These are phyloP conservation scores for Scenedesmus sp. DNA, from an alignment of 163 green algal species.

Conservation along the genomic window DNA sequence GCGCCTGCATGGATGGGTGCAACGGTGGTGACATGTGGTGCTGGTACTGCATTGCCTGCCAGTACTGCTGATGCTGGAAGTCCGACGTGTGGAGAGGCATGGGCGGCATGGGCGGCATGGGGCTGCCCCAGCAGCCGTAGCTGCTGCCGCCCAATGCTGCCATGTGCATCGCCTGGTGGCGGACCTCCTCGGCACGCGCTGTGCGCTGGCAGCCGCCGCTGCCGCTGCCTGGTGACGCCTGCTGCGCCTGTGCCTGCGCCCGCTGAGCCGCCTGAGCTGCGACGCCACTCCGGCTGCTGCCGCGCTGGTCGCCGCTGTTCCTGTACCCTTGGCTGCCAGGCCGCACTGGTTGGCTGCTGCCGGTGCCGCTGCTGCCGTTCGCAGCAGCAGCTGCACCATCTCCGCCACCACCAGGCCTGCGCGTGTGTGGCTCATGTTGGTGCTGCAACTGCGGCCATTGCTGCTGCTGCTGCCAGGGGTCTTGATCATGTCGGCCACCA, in stretches of 20 bases:
- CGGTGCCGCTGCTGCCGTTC: background rate
- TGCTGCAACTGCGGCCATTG: conserved; percentile 15
- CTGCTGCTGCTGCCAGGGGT: conserved; percentile 24
- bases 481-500: background rate
- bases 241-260: background rate
- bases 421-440: background rate
- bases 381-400: background rate
- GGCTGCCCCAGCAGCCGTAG: background rate
- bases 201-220: background rate
- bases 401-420: background rate
- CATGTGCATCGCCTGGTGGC: background rate
- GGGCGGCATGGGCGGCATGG: background rate
- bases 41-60: conserved; percentile 4
- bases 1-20: background rate
- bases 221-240: background rate
- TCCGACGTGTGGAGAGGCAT: background rate
- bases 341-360: background rate
- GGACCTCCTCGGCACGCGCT: background rate
- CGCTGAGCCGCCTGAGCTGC: background rate
- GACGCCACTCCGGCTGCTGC: background rate
- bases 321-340: background rate
- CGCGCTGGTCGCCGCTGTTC: background rate
- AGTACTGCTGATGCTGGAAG: conserved; percentile 16
- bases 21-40: background rate
- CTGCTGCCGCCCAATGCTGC: background rate